A percentile compares a stretch with the other conserved stretches of the same genome.
Conservation (phyloP, 2,329 filamentous ascomycete species). For the Atkinsonella texensis region DNA sequence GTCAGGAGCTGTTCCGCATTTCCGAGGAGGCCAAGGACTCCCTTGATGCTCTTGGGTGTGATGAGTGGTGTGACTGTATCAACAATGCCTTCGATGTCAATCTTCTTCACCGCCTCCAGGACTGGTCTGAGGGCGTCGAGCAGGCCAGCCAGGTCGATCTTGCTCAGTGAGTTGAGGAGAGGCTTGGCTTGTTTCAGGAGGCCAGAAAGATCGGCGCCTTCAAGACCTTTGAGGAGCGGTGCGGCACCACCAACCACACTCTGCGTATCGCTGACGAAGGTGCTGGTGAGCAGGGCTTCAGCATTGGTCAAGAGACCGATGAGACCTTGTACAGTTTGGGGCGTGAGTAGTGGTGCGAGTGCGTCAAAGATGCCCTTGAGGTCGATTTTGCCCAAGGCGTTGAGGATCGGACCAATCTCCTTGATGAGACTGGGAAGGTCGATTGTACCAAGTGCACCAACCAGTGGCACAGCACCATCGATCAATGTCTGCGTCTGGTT, state of each 20-base stretch:
- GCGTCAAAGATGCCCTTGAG: constrained; percentile 21
- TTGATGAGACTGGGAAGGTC: constrained; percentile 21
- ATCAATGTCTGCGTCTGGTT: constrained; percentile 20
- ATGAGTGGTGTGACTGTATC: constrained; percentile 27
- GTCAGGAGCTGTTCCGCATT: constrained; percentile 28
- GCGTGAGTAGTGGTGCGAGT: constrained; percentile 23
- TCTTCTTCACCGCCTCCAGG: constrained; percentile 23
- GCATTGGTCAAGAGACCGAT: constrained; percentile 25
- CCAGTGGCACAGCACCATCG: constrained; percentile 22
- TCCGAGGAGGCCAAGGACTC: constrained; percentile 22
- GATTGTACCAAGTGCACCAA: constrained; percentile 22
- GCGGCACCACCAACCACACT: constrained; percentile 25
- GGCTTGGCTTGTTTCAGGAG: constrained; percentile 24
- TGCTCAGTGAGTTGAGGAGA: constrained; percentile 21
- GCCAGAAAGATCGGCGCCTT: constrained; percentile 24
- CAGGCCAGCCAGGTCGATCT: constrained; percentile 23
- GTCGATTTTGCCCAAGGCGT: constrained; percentile 20
- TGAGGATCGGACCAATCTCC: constrained; percentile 18
- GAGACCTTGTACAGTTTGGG: constrained; percentile 21
- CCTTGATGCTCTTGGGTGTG: constrained; percentile 25
- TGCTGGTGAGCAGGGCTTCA: constrained; percentile 23
- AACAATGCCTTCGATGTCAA: constrained; percentile 25
- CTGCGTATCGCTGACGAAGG: constrained; percentile 30
- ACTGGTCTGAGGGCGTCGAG: constrained; percentile 24
- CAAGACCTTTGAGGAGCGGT: constrained; percentile 23